Evolutionary conservation across 139 green algal genomes (phyloP), one percentile per base, ranked within the genome.

Genomic region (Eudorina sp.): DNA sequence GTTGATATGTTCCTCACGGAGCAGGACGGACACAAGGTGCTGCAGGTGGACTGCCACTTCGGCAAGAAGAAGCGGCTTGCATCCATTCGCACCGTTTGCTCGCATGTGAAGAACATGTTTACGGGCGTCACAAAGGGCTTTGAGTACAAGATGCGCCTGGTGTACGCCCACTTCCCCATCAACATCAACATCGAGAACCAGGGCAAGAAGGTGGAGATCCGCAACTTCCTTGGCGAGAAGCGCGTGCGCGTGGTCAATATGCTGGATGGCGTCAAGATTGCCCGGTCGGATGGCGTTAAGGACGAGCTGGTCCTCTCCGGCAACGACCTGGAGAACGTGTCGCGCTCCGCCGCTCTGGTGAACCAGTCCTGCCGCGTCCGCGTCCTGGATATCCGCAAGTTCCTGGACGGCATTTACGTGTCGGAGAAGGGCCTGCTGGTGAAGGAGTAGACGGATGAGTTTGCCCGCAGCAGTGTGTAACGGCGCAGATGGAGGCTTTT

Each of bases 211-310:
- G 91, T 99, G 29, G 98, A 99, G 94, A 97, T 99, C 84, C 94
- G 98, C 72, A 99, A 99, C 93, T 99, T 99, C 95, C 91, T 99
- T 86, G 98, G 98, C 64, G 98, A 99, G 97, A 99, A 99, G 97
- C 94, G 96, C 62, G 97, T 99, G 66, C 95, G 98, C 40, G 94
- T 95, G 29, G 95, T 99, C 23, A 88, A 97, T 31, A 99, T 99
- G 98, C 95, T 99, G 19, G 91, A 95, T 21, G 95, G 94, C 90
- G 95, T 99, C 29, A 98, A 90, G 75, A 93, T 98, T 78, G 90
- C 91, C 29, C 93, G 97, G 62, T 96, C 92, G 9, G 89, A 96
- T 19, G 93, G 90, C 41, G 97, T 99, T 38, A 99, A 99, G 97
- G 98, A 99, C 79, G 94, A 99, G 95, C 94, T 99, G 68, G 93